Base-by-base conservation (phyloP, 2,329 filamentous ascomycete species). In the Verticillium isaacii region DNA sequence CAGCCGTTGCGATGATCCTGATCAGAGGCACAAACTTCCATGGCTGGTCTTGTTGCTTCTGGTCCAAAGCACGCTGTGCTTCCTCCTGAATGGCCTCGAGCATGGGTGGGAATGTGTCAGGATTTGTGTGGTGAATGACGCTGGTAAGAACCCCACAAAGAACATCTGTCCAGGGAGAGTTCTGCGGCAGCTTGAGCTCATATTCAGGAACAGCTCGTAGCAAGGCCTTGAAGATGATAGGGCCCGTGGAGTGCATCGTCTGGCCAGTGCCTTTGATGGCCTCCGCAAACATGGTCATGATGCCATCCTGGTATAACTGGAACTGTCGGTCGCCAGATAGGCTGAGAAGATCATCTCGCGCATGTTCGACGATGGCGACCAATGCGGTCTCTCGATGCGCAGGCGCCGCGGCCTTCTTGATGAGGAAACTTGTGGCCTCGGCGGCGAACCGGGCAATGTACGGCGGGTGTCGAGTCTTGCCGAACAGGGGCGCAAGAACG, bases 381-480 rank as follows among this genome's bases (percentile, higher is more conserved):
- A 99, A 80, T 0, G 92, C 86, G 32, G 81, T 85, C 66, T 94
- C 90, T 67, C 92, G 88, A 66, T 91, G 86, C 61, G 92, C 91
- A 2, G 88, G 84, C 17, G 89, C 84, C 2, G 90, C 93, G 7
- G 93, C 90, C 77, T 97, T 98, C 70, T 92, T 90, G 23, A 99
- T 83, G 23, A 99, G 80, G 71, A 98, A 99, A 67, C 93, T 97
- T 78, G 99, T 84, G 2, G 95, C 92, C 77, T 99, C 95, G 32
- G 95, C 95, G 14, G 94, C 91, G 75, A 98, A 99, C 60, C 93
- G 87, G 29, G 92, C 89, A 66, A 97, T 92, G 74, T 97, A 93
- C 17, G 88, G 85, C 66, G 94, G 95, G 66, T 94, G 92, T 61
- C 86, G 86, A 62, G 88, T 82, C 74, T 90, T 93, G 65, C 94